Evolutionary conservation across 2,329 filamentous ascomycete species (phyloP).

Genomic region (Sporothrix luriei): DNA sequence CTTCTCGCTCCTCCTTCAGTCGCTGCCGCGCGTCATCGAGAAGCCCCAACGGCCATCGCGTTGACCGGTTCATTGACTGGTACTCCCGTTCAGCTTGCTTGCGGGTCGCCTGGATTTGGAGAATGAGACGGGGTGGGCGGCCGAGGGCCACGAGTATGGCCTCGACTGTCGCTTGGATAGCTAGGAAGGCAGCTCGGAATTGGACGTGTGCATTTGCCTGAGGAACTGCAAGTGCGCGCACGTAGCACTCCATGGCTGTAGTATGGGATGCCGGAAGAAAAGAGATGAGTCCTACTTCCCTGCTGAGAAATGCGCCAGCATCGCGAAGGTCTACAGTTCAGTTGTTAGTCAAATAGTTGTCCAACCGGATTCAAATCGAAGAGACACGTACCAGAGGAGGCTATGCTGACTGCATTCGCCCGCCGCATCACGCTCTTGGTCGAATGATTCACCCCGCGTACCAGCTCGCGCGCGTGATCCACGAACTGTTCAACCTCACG

Average conservation of each 20-base stretch:
- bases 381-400: slow-evolving; percentile 56
- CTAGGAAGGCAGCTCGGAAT: slow-evolving; percentile 75
- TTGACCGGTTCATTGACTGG: slow-evolving; percentile 71
- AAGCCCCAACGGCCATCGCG: slow-evolving; percentile 77
- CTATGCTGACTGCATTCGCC: slow-evolving; percentile 71
- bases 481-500: slow-evolving; percentile 92
- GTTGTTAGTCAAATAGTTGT: not conserved
- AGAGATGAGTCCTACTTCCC: slow-evolving; percentile 57
- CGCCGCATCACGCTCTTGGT: slow-evolving; percentile 81
- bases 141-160: slow-evolving; percentile 79
- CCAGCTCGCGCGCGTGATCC: slow-evolving; percentile 84
- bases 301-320: slow-evolving; percentile 54
- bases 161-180: slow-evolving; percentile 80
- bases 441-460: slow-evolving; percentile 79
- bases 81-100: slow-evolving; percentile 78
- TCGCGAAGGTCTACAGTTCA: slow-evolving; percentile 64
- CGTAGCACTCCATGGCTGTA: slow-evolving; percentile 72
- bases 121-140: slow-evolving; percentile 76
- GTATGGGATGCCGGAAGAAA: slow-evolving; percentile 72
- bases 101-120: slow-evolving; percentile 71
- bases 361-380: not conserved
- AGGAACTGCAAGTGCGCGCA: slow-evolving; percentile 63
- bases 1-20: slow-evolving; percentile 80
- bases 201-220: slow-evolving; percentile 72
- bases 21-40: slow-evolving; percentile 86